phyloP scores from a whole-genome alignment of 352 stramenopile species.

The Phytophthora parvispora region DNA sequence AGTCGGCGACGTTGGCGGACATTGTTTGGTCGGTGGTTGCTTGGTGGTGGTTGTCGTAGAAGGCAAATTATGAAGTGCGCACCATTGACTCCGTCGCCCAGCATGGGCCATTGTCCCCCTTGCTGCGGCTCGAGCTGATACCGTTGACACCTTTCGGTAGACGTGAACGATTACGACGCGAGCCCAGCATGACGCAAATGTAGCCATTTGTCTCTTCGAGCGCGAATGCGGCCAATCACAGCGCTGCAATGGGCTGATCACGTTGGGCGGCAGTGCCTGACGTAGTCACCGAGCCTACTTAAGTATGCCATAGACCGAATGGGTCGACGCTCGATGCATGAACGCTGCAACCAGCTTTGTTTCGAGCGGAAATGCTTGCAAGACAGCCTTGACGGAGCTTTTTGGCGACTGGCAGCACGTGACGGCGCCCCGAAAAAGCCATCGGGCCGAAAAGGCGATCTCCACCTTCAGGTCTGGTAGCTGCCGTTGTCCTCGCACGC shows the following conservation, averaged over 20 bases:
- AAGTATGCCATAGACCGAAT: no score
- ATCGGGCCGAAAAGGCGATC: no score
- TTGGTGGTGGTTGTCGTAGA: constrained; percentile 1
- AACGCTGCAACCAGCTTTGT: no score
- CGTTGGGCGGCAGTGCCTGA: not conserved
- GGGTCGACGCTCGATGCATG: no score
- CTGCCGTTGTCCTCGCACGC: not conserved
- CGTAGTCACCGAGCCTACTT: not conserved
- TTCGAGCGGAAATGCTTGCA: no score
- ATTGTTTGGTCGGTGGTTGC: constrained; percentile 7
- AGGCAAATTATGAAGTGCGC: constrained; percentile 17
- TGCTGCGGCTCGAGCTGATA: constrained; percentile 7
- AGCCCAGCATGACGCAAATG: constrained; percentile 16
- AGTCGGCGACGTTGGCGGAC: constrained; percentile 37
- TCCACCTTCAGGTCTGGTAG: no score
- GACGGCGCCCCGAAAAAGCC: no score
- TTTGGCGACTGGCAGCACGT: no score
- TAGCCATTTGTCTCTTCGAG: constrained; percentile 5
- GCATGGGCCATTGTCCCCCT: not conserved
- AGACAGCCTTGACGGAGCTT: no score
- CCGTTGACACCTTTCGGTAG: constrained; percentile 22
- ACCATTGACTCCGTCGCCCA: not conserved
- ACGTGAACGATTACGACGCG: constrained; percentile 22
- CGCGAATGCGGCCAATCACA: not conserved
- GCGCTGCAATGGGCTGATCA: not conserved